Base-by-base conservation (phyloP, 2,329 filamentous ascomycete species). In the Nannizziopsis arthrosporioides region DNA sequence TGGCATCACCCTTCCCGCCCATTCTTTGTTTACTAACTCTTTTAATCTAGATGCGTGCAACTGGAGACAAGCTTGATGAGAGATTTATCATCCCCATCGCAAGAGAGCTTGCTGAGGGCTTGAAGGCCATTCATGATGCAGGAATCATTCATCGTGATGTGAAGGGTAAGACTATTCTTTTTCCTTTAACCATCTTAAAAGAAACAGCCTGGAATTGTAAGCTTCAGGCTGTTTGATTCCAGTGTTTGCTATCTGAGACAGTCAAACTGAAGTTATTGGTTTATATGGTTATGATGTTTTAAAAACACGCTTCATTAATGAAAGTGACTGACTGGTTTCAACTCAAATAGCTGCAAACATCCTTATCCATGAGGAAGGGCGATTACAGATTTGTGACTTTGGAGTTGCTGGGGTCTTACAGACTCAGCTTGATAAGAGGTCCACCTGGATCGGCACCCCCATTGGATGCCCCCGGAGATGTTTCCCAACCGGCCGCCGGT, bases 401-500 rank as follows among this genome's bases (percentile, higher is more conserved):
- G 79, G 79, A 52, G 77, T 82, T 19, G 76, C 80, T 32, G 77
- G 76, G n/a, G 67, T 79, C 7, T 67, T 82, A 8, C 76, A 81
- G 54, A 75, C 72, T 3, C 71, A 76, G 49, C 67, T 71, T 48
- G 74, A 77, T 48, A 82, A 82, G 62, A 70, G 79, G 48, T 75
- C 74, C 8, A 82, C 79, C 3, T 79, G 81, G 60, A 76, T 82
- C 44, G 79, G 79, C 18, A 82, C 79, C 76, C 78, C 2, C 75
- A 81, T 57, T 82, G 77, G 75, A 81, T 82, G 78, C 75, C 79
- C 5, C 77, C 75, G 3, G 79, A 82, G 58, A 68, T 81, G 60
- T 72, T 72, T 52, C 57, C 64, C 39, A 61, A 58, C 39, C 58
- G 59, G 2, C 57, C 22, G 22, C 22, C 59, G 8, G 53, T 51